Evolutionary conservation across 495 filamentous ascomycete genomes (phyloP).

Genomic region (Aspergillus baeticus): DNA sequence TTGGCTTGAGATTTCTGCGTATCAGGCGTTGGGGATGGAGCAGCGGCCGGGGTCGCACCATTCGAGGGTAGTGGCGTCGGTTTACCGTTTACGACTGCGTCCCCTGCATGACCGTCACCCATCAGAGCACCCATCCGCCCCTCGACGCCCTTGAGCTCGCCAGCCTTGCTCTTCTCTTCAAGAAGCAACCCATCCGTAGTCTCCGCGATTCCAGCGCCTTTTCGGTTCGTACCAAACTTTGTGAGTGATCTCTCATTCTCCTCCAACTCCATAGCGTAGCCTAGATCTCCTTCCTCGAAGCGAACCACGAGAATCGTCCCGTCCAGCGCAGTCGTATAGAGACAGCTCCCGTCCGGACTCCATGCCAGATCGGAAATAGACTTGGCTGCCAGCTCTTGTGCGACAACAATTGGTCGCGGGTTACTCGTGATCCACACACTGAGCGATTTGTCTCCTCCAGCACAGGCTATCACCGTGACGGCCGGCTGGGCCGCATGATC

Average conservation of each 20-base stretch:
- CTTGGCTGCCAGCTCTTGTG: conserved; percentile 84
- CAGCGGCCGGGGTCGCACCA: conserved; percentile 41
- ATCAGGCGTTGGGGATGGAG: conserved; percentile 34
- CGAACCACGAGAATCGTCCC: conserved; percentile 76
- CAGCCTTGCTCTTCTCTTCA: conserved; percentile 89
- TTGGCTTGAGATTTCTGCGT: conserved; percentile 39
- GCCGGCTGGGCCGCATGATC: conserved; percentile 37
- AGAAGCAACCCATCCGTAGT: conserved; percentile 81
- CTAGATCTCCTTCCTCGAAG: conserved; percentile 72
- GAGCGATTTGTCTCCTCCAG: conserved; percentile 91
- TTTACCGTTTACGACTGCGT: conserved; percentile 44
- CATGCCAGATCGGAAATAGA: conserved; percentile 92
- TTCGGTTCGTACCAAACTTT: conserved; percentile 85
- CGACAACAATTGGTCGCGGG: conserved; percentile 81
- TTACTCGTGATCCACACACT: conserved; percentile 97
- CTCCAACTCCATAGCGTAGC: conserved; percentile 68
- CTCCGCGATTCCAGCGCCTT: conserved; percentile 84
- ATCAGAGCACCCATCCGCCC: conserved; percentile 96
- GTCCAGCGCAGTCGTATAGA: conserved; percentile 85
- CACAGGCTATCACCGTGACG: conserved; percentile 96
- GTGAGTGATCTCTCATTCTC: conserved; percentile 91
- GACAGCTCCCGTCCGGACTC: conserved; percentile 84
- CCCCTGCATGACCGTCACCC: conserved; percentile 64
- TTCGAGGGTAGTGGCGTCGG: conserved; percentile 35
- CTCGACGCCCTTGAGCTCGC: conserved; percentile 83